Percentiles rank a stretch among this genome's conserved stretches.
These are phyloP conservation scores for Podila minutissima DNA, from an alignment of 192 early-diverging fungal genomes.

Conservation along the genomic window DNA sequence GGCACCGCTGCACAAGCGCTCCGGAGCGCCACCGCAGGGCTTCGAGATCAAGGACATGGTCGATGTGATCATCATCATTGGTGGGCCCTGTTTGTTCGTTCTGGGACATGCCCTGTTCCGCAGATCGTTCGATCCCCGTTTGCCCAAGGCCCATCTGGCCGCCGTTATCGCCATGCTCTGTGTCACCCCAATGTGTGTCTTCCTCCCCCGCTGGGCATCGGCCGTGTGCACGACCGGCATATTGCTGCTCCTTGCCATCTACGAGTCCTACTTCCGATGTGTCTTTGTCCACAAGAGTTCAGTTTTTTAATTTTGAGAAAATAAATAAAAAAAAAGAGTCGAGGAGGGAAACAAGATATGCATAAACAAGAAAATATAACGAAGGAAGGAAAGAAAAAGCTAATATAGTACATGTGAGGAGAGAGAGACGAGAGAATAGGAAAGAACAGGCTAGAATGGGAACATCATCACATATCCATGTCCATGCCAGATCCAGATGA, in stretches of 20 bases:
- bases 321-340: too few species aligned
- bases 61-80: conserved; percentile 33
- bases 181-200: conserved; percentile 29
- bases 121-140: conserved; percentile 10
- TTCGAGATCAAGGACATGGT: conserved; percentile 4
- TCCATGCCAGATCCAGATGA: conserved; percentile 18
- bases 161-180: conserved; percentile 20
- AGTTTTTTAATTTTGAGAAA: too few species aligned
- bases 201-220: conserved; percentile 25
- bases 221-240: conserved; percentile 21
- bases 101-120: conserved; percentile 39
- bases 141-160: conserved; percentile 15
- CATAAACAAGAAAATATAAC: too few species aligned
- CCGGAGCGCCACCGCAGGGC: too few species aligned
- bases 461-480: conserved; percentile 23
- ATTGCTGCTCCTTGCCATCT: conserved; percentile 4
- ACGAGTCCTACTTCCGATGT: conserved; percentile 32
- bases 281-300: too few species aligned
- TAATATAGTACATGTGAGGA: too few species aligned
- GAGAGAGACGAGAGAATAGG: too few species aligned
- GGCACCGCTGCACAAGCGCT: too few species aligned
- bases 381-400: too few species aligned
- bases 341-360: too few species aligned
- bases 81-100: conserved; percentile 30
- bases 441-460: too few species aligned